Evolutionary conservation across 1,139 yeast species (phyloP).

Genomic region (Lodderomyces metapsilosis): DNA sequence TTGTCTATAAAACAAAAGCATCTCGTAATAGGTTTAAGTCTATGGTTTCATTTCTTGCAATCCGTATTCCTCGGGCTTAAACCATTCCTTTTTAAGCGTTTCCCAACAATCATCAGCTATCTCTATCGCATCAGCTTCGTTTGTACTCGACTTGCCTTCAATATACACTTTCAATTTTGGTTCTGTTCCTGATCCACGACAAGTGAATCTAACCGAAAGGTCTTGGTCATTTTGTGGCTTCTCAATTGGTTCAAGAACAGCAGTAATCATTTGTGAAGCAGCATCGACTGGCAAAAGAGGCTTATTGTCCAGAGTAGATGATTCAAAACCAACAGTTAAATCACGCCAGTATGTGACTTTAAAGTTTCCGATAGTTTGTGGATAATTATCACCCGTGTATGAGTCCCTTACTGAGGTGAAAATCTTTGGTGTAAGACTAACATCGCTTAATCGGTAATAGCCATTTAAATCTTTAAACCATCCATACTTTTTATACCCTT

Average conservation of each 20-base stretch:
- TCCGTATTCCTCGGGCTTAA: conserved; percentile 47
- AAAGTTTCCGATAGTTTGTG: conserved; percentile 52
- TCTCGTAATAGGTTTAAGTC: not conserved
- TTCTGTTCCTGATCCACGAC: conserved; percentile 95
- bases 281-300: conserved; percentile 74
- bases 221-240: conserved; percentile 17
- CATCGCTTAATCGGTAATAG: conserved; percentile 67
- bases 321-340: conserved; percentile 78
- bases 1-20: not conserved
- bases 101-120: conserved; percentile 73
- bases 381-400: conserved; percentile 27
- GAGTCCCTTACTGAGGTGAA: conserved; percentile 54
- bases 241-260: conserved; percentile 26
- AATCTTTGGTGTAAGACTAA: conserved; percentile 48
- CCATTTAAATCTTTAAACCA: conserved; percentile 85
- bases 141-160: conserved; percentile 58
- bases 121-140: conserved; percentile 43
- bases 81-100: conserved; percentile 55
- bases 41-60: conserved; percentile 28
- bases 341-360: conserved; percentile 72
- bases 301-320: conserved; percentile 52
- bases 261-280: conserved; percentile 84
- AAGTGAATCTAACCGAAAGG: conserved; percentile 66
- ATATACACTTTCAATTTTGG: conserved; percentile 91
- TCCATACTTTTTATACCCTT: conserved; percentile 67